These are phyloP conservation scores for Plantago lanceolata DNA, from an alignment of 305 asterid genomes.

Conservation along the genomic window DNA sequence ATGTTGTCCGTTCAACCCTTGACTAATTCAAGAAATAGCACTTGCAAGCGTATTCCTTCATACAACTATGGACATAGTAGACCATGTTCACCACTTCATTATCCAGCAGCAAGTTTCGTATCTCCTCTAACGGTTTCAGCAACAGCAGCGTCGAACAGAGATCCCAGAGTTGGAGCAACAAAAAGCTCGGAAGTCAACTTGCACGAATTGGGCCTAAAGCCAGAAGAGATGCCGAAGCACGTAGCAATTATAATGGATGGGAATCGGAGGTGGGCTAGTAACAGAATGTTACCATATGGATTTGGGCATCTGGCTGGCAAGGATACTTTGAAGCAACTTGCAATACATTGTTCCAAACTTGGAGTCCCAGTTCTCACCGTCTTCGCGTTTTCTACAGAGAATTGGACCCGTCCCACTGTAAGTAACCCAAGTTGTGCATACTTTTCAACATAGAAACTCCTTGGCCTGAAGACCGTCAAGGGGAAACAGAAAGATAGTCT, in stretches of 20 bases:
- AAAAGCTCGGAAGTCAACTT: neutral
- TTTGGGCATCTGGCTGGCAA: constrained; percentile 30
- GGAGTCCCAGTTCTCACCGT: constrained; percentile 28
- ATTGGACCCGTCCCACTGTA: constrained; percentile 9
- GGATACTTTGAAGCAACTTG: constrained; percentile 7
- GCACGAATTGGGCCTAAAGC: neutral
- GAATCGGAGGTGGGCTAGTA: constrained; percentile 36
- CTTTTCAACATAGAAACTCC: neutral
- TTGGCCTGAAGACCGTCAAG: neutral
- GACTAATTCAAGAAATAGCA: neutral
- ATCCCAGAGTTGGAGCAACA: neutral
- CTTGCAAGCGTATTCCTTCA: neutral
- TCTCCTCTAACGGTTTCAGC: neutral
- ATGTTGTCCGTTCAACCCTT: neutral
- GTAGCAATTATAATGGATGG: constrained; percentile 38
- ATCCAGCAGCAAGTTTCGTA: neutral
- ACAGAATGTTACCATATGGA: constrained; percentile 15
- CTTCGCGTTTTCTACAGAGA: constrained; percentile 13
- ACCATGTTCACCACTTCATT: too few relatives aligned
- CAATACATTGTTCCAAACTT: constrained; percentile 16
- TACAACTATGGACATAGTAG: too few relatives aligned
- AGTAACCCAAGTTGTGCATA: neutral
- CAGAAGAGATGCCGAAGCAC: constrained; percentile 36
- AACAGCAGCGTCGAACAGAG: neutral
- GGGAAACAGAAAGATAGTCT: too few relatives aligned